These are phyloP conservation scores for Steccherinum ochraceum DNA, from an alignment of 768 basidiomycete genomes.

Conservation along the genomic window DNA sequence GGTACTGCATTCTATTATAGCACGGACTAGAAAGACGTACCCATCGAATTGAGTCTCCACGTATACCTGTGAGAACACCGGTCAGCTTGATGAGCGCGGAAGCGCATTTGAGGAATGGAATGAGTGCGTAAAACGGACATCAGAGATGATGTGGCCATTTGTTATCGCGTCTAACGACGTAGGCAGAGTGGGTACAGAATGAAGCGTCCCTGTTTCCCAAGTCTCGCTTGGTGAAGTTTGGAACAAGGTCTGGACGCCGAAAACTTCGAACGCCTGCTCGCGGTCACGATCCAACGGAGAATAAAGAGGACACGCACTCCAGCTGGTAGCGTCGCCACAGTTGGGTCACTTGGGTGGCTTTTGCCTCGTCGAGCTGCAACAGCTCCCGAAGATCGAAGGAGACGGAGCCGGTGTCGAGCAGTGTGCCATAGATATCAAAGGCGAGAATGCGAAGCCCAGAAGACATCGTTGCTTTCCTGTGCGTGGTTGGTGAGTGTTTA, in stretches of 20 bases:
- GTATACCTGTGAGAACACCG: conserved; percentile 20
- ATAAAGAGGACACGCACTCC: conserved; percentile 16
- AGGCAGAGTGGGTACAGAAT: too few species aligned
- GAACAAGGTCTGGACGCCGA: too few species aligned
- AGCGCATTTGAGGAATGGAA: too few species aligned
- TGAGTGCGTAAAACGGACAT: neutral
- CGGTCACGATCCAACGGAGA: too few species aligned
- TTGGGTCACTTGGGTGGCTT: conserved; percentile 9
- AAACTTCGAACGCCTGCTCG: too few species aligned
- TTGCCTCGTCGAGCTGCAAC: conserved; percentile 3
- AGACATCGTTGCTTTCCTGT: too few species aligned
- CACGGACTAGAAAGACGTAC: neutral
- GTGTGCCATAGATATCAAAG: conserved; percentile 26
- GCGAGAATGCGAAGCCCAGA: conserved; percentile 18
- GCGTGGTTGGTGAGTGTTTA: too few species aligned
- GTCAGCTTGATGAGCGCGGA: too few species aligned
- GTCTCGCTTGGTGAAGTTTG: too few species aligned
- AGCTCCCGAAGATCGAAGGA: conserved; percentile 5
- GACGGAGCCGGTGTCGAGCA: conserved; percentile 22
- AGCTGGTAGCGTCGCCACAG: conserved; percentile 24
- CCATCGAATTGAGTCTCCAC: conserved; percentile 20
- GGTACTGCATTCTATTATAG: too few species aligned
- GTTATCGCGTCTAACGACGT: too few species aligned
- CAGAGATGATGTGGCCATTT: neutral
- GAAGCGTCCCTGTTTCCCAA: too few species aligned